Percentiles rank a stretch among this genome's conserved stretches.
Conservation (phyloP, 2,329 filamentous ascomycete species). For the Diaporthe destruens region DNA sequence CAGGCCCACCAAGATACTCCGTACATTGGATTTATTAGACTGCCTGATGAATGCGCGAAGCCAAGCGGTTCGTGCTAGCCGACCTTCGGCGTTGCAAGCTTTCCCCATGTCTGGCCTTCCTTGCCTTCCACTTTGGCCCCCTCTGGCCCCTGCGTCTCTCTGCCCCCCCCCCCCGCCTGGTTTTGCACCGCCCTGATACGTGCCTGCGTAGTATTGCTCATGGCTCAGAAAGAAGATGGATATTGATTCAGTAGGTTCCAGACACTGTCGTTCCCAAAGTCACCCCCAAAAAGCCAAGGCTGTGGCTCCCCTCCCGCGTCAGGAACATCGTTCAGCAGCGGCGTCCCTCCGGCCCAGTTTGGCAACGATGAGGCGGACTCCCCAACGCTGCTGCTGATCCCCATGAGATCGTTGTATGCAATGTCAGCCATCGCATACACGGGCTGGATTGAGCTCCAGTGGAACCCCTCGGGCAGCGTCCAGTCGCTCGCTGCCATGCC, state of each 20-base stretch:
- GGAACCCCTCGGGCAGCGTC: conserved; percentile 59
- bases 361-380: conserved; percentile 44
- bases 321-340: conserved; percentile 28
- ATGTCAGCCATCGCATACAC: conserved; percentile 70
- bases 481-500: conserved; percentile 49
- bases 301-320: conserved; percentile 37
- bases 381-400: conserved; percentile 51
- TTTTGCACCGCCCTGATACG: background rate
- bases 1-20: background rate
- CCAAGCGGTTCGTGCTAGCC: background rate
- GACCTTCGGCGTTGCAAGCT: background rate
- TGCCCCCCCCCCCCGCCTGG: background rate
- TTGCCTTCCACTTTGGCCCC: background rate
- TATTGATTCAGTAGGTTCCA: conserved; percentile 50
- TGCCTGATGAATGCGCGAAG: background rate
- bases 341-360: conserved; percentile 42
- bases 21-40: conserved; percentile 15
- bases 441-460: conserved; percentile 65
- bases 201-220: background rate
- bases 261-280: conserved; percentile 49
- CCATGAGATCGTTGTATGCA: conserved; percentile 67
- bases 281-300: conserved; percentile 46
- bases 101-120: background rate
- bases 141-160: background rate
- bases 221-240: conserved; percentile 43